phyloP scores from a whole-genome alignment of 352 stramenopile species.

The Globisporangium carolinianum region DNA sequence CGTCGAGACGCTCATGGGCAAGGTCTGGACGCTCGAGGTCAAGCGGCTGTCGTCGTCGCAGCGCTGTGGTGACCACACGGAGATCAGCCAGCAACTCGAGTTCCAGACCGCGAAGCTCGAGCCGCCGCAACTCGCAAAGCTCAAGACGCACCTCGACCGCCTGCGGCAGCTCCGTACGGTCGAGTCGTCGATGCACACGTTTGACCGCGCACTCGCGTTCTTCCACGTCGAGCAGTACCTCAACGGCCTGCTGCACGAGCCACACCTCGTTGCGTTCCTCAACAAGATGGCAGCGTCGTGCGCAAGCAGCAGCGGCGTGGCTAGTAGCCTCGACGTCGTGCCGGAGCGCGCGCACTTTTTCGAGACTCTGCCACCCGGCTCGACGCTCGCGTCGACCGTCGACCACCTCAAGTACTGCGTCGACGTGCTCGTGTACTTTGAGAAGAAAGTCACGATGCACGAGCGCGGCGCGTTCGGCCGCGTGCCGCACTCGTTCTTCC shows the following conservation, averaged over 20 bases:
- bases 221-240: conserved; percentile 83
- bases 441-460: conserved; percentile 77
- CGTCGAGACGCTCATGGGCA: conserved; percentile 57
- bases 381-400: conserved; percentile 47
- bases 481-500: conserved; percentile 70
- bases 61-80: conserved; percentile 49
- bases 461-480: conserved; percentile 59
- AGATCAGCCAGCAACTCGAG: conserved; percentile 47
- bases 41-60: conserved; percentile 50
- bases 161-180: conserved; percentile 70
- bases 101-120: conserved; percentile 76
- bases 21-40: conserved; percentile 63
- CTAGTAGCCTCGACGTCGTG: conserved; percentile 49
- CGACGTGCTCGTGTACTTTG: conserved; percentile 82
- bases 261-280: conserved; percentile 48
- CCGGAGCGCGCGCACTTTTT: conserved; percentile 66
- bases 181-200: conserved; percentile 72
- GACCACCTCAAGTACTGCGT: conserved; percentile 79
- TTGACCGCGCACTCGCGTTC: conserved; percentile 69
- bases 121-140: conserved; percentile 42
- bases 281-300: conserved; percentile 68
- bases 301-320: conserved; percentile 15
- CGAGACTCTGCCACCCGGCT: conserved; percentile 40
- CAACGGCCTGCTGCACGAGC: conserved; percentile 69
- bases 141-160: conserved; percentile 62